Evolutionary conservation across 768 basidiomycete genomes (phyloP), one percentile per base, ranked within the genome.

Genomic region (Mycena metata): DNA sequence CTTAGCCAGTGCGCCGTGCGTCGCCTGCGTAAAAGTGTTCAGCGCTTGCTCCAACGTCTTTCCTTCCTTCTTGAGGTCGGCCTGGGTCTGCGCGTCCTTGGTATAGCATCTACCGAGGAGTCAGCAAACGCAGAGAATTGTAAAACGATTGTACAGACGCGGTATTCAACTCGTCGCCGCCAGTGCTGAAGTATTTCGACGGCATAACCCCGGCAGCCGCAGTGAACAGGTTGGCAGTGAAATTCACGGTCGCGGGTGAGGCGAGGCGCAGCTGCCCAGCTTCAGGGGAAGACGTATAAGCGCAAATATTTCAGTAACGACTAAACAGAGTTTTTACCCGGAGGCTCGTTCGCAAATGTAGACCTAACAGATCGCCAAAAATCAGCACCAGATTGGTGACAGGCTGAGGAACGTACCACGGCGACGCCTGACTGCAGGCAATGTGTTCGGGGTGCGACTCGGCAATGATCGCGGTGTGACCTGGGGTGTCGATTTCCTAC

Each of bases 401-500:
- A 6, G 30, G 30, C 3, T 30, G 30, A 30, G 30, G 30, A 6
- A 76, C 79, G 0, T 79, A 19, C 90, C 91, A 91, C 0, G 90
- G 91, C 2, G 82, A 77, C 2, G 82, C 83, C 17, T 84, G 76
- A 17, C 80, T 76, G 72, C 95, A 95, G 1, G 93, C 94, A 43
- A 96, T 77, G 64, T 88, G 86, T 35, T 95, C 91, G 0, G 95
- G 94, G 74, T 93, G 86, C 0, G 91, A 83, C 10, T 80, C 71
- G 3, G 83, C 84, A 43, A 96, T 90, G 35, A 83, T 79, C 0
- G 90, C 83, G 2, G 93, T 93, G 77, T 96, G 95, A 0, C 94
- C 95, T 0, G 95, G 95, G 2, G 87, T 92, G 75, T 95, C 95
- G 15, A 96, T 86, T 82, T 95, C 94, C 88, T 90, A 61, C 19